Base-by-base conservation (phyloP, 441 rosid genomes). In the Kokia cookei region DNA sequence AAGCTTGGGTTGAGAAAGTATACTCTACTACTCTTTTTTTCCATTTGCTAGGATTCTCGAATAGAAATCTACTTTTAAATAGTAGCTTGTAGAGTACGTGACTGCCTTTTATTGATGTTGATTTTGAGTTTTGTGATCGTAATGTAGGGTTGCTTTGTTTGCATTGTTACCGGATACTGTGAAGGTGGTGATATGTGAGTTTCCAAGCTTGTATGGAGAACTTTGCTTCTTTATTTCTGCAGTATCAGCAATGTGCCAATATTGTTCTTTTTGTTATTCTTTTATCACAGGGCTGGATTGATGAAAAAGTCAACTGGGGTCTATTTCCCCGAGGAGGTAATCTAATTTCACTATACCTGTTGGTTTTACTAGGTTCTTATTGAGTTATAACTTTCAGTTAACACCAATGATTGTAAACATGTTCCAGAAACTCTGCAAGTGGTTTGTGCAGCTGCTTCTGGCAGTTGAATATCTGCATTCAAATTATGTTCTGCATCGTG, bases 131-230 rank as follows among this genome's bases (percentile, higher is more conserved):
- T n/a, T 57, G 35, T 24, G 40, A 50, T 27, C 57, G 42, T 48
- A 78, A 76, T 86, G 83, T 81, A 93, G 99, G 99, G 99, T 61
- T 94, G 99, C 85, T 94, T 90, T 82, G 98, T 94, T 78, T 94
- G 99, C 83, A 94, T 94, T 80, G 98, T 93, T 74, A 93, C 99
- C 8, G 99, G 99, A 82, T 94, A 94, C 78, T 94, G 99, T 80
- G 99, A 93, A 88, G 99, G 99, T 45, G 99, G 99, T 81, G 99
- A 94, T 85, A 94, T 94, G 99, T 94, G 89, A 88, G 97, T 91
- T 76, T 74, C 61, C 55, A 35, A 47, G 59, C 69, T 27, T 73
- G 48, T 32, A 35, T 29, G 50, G 11, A 51, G 65, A 24, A 47
- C 29, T 40, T 59, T 63, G 48, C 6, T 79, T 73, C 64, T 35